These are phyloP conservation scores for Schwanniomyces polymorphus DNA, from an alignment of 805 yeast genomes.

Conservation along the genomic window DNA sequence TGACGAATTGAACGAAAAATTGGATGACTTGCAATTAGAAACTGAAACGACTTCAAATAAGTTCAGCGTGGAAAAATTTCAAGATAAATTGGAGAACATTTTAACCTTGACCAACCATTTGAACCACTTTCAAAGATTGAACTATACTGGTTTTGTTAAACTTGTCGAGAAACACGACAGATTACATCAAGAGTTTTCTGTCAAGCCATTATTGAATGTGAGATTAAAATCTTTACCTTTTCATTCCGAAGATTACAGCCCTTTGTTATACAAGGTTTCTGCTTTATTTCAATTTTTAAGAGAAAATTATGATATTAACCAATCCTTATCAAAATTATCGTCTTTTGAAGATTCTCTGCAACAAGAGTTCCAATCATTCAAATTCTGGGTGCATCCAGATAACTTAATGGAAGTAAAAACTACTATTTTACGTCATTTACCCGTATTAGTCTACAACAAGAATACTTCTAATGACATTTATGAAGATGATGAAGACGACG, in stretches of 20 bases:
- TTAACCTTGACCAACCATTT: slow-evolving; percentile 78
- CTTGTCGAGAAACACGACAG: slow-evolving; percentile 96
- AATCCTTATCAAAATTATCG: slow-evolving; percentile 49
- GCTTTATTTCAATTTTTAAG: slow-evolving; percentile 78
- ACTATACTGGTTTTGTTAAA: slow-evolving; percentile 92
- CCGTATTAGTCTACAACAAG: slow-evolving; percentile 75
- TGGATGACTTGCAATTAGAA: slow-evolving; percentile 62
- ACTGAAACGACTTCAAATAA: slow-evolving; percentile 41
- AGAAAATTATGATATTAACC: slow-evolving; percentile 60
- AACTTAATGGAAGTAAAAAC: slow-evolving; percentile 93
- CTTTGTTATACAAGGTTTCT: slow-evolving; percentile 80
- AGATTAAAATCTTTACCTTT: slow-evolving; percentile 85
- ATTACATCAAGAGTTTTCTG: slow-evolving; percentile 83
- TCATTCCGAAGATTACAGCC: slow-evolving; percentile 93
- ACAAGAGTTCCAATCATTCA: slow-evolving; percentile 61
- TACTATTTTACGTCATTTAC: slow-evolving; percentile 88
- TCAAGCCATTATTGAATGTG: slow-evolving; percentile 83
- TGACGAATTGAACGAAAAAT: slow-evolving; percentile 62
- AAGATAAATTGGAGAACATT: slow-evolving; percentile 68
- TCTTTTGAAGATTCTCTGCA: slow-evolving; percentile 41
- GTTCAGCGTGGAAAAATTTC: slow-evolving; percentile 63
- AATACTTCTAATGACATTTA: slow-evolving; percentile 49
- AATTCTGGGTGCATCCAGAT: slow-evolving; percentile 97
- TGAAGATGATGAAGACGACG: slow-evolving; percentile 50
- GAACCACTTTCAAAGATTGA: slow-evolving; percentile 86